phyloP scores from a whole-genome alignment of 306 rosid species.

The Rosa persica region DNA sequence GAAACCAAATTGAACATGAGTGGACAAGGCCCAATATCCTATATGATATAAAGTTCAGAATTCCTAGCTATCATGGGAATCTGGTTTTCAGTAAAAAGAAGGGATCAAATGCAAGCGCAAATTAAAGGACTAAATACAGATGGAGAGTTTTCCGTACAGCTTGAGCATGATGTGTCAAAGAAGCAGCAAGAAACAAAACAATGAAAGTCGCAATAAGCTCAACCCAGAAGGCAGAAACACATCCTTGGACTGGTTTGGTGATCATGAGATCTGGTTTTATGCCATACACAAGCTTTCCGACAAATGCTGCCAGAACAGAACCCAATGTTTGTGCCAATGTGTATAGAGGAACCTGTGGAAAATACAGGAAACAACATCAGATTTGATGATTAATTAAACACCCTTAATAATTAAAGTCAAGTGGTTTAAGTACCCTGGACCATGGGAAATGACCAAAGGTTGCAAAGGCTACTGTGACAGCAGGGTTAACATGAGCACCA shows the following conservation, averaged over 20 bases:
- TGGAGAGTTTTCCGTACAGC: constrained; percentile 41
- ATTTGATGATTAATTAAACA: not conserved
- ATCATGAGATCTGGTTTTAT: constrained; percentile 53
- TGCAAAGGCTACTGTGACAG: constrained; percentile 82
- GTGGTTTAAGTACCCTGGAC: constrained; percentile 49
- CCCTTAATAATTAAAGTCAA: not conserved
- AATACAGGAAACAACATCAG: not conserved
- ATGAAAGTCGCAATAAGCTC: constrained; percentile 79
- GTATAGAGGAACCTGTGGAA: constrained; percentile 64
- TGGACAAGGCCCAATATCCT: not conserved
- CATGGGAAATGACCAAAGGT: constrained; percentile 75
- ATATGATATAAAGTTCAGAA: not conserved
- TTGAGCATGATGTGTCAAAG: constrained; percentile 55
- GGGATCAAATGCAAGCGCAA: not conserved
- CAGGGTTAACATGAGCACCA: constrained; percentile 88
- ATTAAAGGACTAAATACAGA: not conserved
- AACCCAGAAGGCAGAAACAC: constrained; percentile 70
- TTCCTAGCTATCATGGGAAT: not conserved
- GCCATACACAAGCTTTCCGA: constrained; percentile 59
- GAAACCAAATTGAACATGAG: not conserved
- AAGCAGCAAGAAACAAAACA: constrained; percentile 66
- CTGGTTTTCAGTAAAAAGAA: not conserved
- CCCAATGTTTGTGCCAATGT: constrained; percentile 63
- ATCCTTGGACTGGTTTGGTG: constrained; percentile 57
- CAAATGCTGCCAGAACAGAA: constrained; percentile 60